Evolutionary conservation across 768 basidiomycete genomes (phyloP), one percentile per base, ranked within the genome.

Genomic region (Mycena belliarum): DNA sequence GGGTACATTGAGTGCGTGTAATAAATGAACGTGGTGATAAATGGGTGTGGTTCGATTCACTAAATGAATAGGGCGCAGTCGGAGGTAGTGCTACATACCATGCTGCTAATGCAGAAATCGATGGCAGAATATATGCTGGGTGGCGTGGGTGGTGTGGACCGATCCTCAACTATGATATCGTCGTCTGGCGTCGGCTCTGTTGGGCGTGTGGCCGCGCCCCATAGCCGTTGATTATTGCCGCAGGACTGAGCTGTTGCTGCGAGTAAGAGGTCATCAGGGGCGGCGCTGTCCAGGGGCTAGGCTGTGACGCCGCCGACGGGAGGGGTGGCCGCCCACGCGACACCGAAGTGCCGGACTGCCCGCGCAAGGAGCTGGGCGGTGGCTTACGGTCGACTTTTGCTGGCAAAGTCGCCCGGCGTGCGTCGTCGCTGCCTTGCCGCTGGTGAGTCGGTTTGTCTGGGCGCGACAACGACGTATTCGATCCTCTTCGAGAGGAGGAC

Each of bases 241-340:
- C 48, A 23, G 57, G 45, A 44, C 42, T 60, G 32, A 63, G 58
- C 50, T 63, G 62, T 35, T 63, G 62, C 37, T 63, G 62, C 40
- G 62, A 63, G 38, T 63, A 63, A 11, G 58, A 59, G 6, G 55
- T 63, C 18, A 55, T 50, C 37, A 59, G 55, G 25, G 79, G 79
- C 24, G 76, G 63, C 14, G 77, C 75, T 4, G 76, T 76, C 79
- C 78, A 82, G 2, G 77, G 75, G 60, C 68, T 79, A 0, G 72
- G 73, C 2, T 73, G 75, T 32, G 69, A 70, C 14, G 66, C 70
- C 18, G 65, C 60, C 26, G 65, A 52, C 18, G 69, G 63, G 14
- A 62, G 33, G 5, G 66, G 65, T 1, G 75, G 65, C 41, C 72
- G 65, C 16, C 74, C 73, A n/a, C 61, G 60, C 14, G 60, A 12